These are phyloP conservation scores for Pestalotiopsis sp. DNA, from an alignment of 2,329 filamentous ascomycete species.

Conservation along the genomic window DNA sequence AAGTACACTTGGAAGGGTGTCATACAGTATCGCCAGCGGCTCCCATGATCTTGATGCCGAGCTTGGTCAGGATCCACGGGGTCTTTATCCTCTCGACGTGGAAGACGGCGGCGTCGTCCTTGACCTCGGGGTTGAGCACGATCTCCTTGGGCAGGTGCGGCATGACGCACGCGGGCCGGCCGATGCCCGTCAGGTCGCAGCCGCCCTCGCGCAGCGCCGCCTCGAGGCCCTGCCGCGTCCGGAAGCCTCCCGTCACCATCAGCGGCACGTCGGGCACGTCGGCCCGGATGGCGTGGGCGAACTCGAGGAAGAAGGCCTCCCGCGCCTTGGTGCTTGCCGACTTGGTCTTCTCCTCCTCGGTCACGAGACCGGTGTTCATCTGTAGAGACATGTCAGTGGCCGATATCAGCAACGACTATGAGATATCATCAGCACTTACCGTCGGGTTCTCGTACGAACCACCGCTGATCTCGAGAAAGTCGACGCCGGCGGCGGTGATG, in stretches of 20 bases:
- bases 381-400: background rate
- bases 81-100: conserved; percentile 12
- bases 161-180: conserved; percentile 10
- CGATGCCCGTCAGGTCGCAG: conserved; percentile 16
- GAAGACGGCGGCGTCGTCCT: conserved; percentile 15
- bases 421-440: conserved; percentile 31
- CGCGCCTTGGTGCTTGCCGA: conserved; percentile 50
- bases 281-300: conserved; percentile 51
- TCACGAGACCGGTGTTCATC: conserved; percentile 2
- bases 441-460: conserved; percentile 58
- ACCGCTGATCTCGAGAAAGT: conserved; percentile 70
- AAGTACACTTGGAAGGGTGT: background rate
- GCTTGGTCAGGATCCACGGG: conserved; percentile 8
- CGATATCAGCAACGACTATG: background rate
- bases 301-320: conserved; percentile 70
- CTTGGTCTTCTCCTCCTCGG: conserved; percentile 4
- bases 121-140: conserved; percentile 12
- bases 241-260: conserved; percentile 63
- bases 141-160: conserved; percentile 11
- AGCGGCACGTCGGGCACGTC: conserved; percentile 43
- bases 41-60: conserved; percentile 11
- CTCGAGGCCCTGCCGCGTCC: conserved; percentile 33
- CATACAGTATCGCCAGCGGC: conserved; percentile 16
- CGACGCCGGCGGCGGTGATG: conserved; percentile 46
- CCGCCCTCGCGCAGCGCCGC: conserved; percentile 12